Evolutionary conservation across 2,329 filamentous ascomycete species (phyloP).

Genomic region (Trematosphaeria pertusa): DNA sequence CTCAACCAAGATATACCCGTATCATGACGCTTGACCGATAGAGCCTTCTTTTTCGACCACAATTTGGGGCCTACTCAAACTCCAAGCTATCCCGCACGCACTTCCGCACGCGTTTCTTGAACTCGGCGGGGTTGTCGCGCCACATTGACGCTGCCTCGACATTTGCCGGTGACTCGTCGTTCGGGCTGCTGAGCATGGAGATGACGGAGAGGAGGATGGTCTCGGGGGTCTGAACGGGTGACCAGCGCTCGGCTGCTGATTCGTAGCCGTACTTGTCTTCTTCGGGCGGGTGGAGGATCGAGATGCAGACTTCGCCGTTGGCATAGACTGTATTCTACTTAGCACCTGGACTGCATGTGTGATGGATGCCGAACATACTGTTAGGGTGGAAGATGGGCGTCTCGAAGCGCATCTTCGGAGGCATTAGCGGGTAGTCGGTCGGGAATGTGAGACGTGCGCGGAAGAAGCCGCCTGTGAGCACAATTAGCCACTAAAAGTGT

Average conservation of each 20-base stretch:
- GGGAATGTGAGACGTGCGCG: constrained; percentile 94
- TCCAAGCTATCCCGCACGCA: constrained; percentile 69
- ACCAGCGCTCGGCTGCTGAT: constrained; percentile 94
- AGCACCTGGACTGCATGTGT: neutral
- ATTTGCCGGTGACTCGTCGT: constrained; percentile 95
- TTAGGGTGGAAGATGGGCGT: constrained; percentile 97
- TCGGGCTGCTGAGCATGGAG: constrained; percentile 97
- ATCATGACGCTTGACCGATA: neutral
- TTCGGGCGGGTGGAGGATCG: constrained; percentile 94
- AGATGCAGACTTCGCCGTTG: constrained; percentile 93
- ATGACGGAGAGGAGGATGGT: constrained; percentile 97
- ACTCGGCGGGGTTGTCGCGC: constrained; percentile 82
- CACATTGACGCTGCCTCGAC: constrained; percentile 97
- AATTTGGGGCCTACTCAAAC: constrained; percentile 31
- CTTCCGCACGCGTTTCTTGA: constrained; percentile 84
- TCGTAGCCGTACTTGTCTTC: constrained; percentile 99
- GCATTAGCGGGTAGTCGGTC: constrained; percentile 94
- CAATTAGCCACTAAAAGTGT: constrained; percentile 12
- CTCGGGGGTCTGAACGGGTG: constrained; percentile 94
- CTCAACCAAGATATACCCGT: neutral
- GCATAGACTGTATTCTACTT: constrained; percentile 72
- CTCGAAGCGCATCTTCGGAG: constrained; percentile 94
- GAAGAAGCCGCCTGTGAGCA: constrained; percentile 77
- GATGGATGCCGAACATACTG: constrained; percentile 61
- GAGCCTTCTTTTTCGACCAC: neutral